Evolutionary conservation across 2,329 filamentous ascomycete species (phyloP).

Genomic region (Aspergillus amoenus): DNA sequence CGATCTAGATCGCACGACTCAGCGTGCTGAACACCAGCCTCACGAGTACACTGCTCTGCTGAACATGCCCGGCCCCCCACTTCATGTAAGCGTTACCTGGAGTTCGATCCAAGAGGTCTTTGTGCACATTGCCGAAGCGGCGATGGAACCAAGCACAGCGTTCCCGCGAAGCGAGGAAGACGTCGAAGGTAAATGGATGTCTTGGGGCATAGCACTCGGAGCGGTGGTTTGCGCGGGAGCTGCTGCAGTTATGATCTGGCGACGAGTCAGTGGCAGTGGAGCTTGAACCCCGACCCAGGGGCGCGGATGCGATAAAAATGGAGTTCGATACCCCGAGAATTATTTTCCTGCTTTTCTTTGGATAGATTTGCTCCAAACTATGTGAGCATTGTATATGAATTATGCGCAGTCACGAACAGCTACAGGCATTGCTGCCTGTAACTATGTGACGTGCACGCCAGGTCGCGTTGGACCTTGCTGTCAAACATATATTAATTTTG

Average conservation of each 20-base stretch:
- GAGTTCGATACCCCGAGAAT: slow-evolving; percentile 11
- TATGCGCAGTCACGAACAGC: neutral
- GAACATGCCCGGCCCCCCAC: slow-evolving; percentile 78
- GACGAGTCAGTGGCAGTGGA: slow-evolving; percentile 43
- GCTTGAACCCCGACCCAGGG: slow-evolving; percentile 15
- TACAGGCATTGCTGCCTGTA: neutral
- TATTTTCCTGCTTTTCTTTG: slow-evolving; percentile 2
- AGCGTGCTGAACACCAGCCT: slow-evolving; percentile 84
- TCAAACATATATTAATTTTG: neutral
- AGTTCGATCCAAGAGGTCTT: slow-evolving; percentile 91
- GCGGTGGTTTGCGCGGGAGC: slow-evolving; percentile 63
- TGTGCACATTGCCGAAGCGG: slow-evolving; percentile 84
- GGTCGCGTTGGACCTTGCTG: neutral
- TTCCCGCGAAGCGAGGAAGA: slow-evolving; percentile 91
- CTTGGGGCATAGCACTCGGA: slow-evolving; percentile 80
- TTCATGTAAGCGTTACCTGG: slow-evolving; percentile 96
- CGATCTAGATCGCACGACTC: slow-evolving; percentile 94
- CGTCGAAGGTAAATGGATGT: slow-evolving; percentile 71
- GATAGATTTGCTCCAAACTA: slow-evolving; percentile 5
- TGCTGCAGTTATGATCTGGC: slow-evolving; percentile 62
- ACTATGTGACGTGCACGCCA: too few relatives aligned
- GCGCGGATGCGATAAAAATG: neutral
- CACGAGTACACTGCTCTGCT: slow-evolving; percentile 84
- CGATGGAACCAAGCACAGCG: slow-evolving; percentile 81
- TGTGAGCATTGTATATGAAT: neutral